Conservation (phyloP, 768 basidiomycete genomes). For the Suillus fuscotomentosus region DNA sequence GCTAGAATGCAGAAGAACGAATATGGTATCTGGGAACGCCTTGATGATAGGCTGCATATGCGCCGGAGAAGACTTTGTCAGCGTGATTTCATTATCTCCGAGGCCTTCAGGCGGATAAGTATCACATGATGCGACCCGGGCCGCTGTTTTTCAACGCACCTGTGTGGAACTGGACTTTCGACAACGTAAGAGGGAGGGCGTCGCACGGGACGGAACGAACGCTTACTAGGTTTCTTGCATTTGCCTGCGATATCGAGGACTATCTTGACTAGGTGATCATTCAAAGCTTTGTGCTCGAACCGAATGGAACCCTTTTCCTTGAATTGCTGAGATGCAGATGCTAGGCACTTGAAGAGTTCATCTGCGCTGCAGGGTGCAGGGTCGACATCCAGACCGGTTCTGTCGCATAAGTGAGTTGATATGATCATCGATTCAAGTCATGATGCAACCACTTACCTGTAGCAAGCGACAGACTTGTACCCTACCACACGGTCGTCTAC, state of each 20-base stretch:
- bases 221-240: slow-evolving; percentile 58
- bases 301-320: slow-evolving; percentile 42
- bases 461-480: slow-evolving; percentile 78
- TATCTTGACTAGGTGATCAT: slow-evolving; percentile 63
- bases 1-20: slow-evolving; percentile 73
- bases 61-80: slow-evolving; percentile 59
- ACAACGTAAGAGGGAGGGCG: neutral
- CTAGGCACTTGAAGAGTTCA: slow-evolving; percentile 31
- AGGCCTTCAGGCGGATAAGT: slow-evolving; percentile 35
- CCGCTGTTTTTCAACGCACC: slow-evolving; percentile 24
- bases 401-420: slow-evolving; percentile 1
- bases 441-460: slow-evolving; percentile 33
- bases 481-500: slow-evolving; percentile 51
- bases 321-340: slow-evolving; percentile 33
- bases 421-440: neutral
- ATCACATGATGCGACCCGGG: neutral
- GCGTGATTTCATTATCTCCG: slow-evolving; percentile 69
- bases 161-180: slow-evolving; percentile 79
- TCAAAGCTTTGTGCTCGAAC: slow-evolving; percentile 58
- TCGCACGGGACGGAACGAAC: neutral
- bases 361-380: slow-evolving; percentile 22
- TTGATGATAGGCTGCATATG: slow-evolving; percentile 69
- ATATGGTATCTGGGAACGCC: slow-evolving; percentile 53
- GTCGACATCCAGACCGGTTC: slow-evolving; percentile 65
- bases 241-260: slow-evolving; percentile 52